Evolutionary conservation across 2,329 filamentous ascomycete species (phyloP).

Genomic region (Amylocarpus encephaloides): DNA sequence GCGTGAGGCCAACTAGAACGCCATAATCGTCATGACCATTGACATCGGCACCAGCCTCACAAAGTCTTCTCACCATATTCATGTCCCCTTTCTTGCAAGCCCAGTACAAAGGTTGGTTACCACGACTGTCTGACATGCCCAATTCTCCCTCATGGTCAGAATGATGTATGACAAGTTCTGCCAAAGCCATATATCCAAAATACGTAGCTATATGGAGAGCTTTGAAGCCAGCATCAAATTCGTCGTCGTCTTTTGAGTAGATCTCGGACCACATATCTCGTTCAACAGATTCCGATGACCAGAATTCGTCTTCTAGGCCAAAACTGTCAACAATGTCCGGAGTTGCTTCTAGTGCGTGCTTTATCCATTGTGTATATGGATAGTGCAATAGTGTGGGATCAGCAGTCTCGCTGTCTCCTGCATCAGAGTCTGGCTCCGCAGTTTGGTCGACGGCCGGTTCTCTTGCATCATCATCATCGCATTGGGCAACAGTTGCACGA

Average conservation of each 20-base stretch:
- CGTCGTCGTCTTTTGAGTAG: not conserved
- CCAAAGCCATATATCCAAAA: conserved; percentile 1
- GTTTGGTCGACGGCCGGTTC: too few species aligned
- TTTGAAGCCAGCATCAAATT: not conserved
- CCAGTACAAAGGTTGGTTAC: not conserved
- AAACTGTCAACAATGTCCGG: conserved; percentile 4
- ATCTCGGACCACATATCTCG: not conserved
- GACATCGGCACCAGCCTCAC: conserved; percentile 1
- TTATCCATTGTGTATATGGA: conserved; percentile 1
- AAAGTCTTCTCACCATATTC: not conserved
- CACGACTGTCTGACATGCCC: not conserved
- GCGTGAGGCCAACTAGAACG: not conserved
- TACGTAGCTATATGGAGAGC: not conserved
- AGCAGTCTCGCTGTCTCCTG: not conserved
- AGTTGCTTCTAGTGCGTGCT: conserved; percentile 1
- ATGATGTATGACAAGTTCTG: not conserved
- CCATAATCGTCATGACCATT: not conserved
- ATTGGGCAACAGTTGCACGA: not conserved
- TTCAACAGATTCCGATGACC: not conserved
- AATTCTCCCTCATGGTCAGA: not conserved
- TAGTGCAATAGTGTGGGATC: not conserved
- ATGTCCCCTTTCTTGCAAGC: not conserved
- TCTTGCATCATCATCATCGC: not conserved
- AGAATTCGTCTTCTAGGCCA: not conserved
- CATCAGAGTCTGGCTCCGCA: too few species aligned